These are phyloP conservation scores for Aspergillus flavus DNA, from an alignment of 2,329 filamentous ascomycete genomes.

Conservation along the genomic window DNA sequence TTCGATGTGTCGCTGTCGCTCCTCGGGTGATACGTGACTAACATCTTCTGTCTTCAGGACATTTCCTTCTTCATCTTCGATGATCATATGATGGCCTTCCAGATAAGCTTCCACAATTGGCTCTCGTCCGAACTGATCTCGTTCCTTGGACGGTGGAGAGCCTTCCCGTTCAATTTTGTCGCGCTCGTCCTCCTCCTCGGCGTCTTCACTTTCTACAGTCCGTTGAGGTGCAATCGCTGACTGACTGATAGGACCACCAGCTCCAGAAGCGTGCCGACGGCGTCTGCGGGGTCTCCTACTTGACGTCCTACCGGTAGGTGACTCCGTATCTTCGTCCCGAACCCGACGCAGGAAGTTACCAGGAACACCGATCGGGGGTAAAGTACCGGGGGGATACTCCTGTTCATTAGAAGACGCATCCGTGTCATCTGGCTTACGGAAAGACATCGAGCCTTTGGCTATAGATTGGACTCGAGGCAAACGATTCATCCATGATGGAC, in stretches of 20 bases:
- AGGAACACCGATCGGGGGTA: slow-evolving; percentile 72
- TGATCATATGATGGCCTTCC: slow-evolving; percentile 75
- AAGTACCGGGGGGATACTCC: slow-evolving; percentile 67
- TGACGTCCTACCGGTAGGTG: slow-evolving; percentile 58
- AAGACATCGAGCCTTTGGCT: slow-evolving; percentile 76
- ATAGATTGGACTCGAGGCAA: slow-evolving; percentile 81
- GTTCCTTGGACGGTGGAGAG: slow-evolving; percentile 40
- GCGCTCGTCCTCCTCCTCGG: slow-evolving; percentile 31
- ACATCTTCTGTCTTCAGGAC: slow-evolving; percentile 69
- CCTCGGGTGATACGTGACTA: slow-evolving; percentile 52
- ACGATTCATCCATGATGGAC: slow-evolving; percentile 92
- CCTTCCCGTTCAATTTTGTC: slow-evolving; percentile 39
- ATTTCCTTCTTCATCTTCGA: slow-evolving; percentile 86
- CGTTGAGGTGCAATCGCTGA: slow-evolving; percentile 79
- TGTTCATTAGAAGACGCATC: slow-evolving; percentile 61
- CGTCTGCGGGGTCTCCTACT: slow-evolving; percentile 57
- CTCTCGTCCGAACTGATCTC: slow-evolving; percentile 37
- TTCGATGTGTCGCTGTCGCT: slow-evolving; percentile 61
- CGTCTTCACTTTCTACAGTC: slow-evolving; percentile 28
- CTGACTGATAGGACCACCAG: slow-evolving; percentile 84
- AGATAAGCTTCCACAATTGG: slow-evolving; percentile 70
- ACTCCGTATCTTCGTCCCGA: slow-evolving; percentile 68
- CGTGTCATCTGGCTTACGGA: slow-evolving; percentile 67
- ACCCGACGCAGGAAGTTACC: slow-evolving; percentile 80
- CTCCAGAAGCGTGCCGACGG: slow-evolving; percentile 67